Conservation (phyloP, 495 filamentous ascomycete genomes). For the Aspergillus conjunctus region DNA sequence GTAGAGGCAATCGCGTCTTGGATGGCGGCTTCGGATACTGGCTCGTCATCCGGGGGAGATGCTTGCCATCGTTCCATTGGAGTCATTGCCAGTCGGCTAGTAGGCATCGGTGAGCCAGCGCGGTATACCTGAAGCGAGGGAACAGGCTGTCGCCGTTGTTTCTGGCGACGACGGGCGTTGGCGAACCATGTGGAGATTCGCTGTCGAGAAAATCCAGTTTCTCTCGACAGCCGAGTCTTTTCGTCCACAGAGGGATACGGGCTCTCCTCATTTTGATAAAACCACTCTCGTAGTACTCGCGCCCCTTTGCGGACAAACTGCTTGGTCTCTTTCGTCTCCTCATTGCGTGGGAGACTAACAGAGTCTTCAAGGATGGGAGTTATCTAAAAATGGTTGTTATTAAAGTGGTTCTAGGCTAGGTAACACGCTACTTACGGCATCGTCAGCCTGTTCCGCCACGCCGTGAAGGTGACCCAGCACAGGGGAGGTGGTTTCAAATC, state of each 20-base stretch:
- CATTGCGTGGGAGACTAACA: background rate
- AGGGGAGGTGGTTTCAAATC: slow-evolving; percentile 49
- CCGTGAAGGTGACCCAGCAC: slow-evolving; percentile 47
- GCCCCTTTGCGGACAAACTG: slow-evolving; percentile 62
- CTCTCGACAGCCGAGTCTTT: slow-evolving; percentile 31
- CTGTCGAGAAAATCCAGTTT: slow-evolving; percentile 41
- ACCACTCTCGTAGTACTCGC: slow-evolving; percentile 45
- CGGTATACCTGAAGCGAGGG: slow-evolving; percentile 30
- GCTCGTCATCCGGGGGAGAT: slow-evolving; percentile 76
- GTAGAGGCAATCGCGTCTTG: slow-evolving; percentile 47
- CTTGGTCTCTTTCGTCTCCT: slow-evolving; percentile 47
- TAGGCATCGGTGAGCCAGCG: slow-evolving; percentile 42
- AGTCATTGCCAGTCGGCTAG: slow-evolving; percentile 50
- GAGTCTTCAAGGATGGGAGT: background rate
- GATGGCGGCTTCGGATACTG: slow-evolving; percentile 35
- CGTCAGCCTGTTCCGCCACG: slow-evolving; percentile 38
- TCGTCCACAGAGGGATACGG: slow-evolving; percentile 44
- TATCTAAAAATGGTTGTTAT: background rate
- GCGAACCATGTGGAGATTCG: slow-evolving; percentile 47
- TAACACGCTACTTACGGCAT: slow-evolving; percentile 11
- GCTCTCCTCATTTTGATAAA: slow-evolving; percentile 47
- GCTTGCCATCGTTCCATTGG: slow-evolving; percentile 80
- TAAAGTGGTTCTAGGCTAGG: background rate
- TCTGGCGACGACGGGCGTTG: slow-evolving; percentile 46
- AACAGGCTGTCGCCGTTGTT: slow-evolving; percentile 57